Base-by-base conservation (phyloP, 1,139 yeast genomes). In the Geotrichum citri-aurantii region DNA sequence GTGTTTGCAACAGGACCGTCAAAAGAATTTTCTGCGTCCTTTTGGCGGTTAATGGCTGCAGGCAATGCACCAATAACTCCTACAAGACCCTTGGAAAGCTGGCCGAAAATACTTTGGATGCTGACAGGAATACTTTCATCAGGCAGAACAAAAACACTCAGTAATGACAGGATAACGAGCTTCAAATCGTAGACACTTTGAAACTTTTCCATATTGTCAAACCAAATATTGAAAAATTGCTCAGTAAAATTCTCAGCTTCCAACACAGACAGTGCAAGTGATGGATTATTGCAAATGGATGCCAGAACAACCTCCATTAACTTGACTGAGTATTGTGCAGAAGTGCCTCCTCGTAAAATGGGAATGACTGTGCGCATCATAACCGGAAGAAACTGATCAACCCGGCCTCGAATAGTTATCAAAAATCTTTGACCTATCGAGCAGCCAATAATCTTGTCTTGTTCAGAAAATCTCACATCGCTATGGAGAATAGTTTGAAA, bases 161-260 rank as follows among this genome's bases (percentile, higher is more conserved):
- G 71, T 42, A 87, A 70, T 0, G 95, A 95, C 64, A 92, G 72
- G 2, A 82, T 76, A 1, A 89, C 82, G 50, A 92, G 73, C 71
- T 91, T 91, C 71, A 90, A 79, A 72, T 92, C 98, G 66, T 81
- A 88, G 2, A 90, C 96, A 62, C 96, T 77, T n/a, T 79, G 77
- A 65, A 87, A 79, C 48, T 76, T 75, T 3, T 85, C 81, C 56
- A 84, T 75, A 46, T 71, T 77, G 54, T 79, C 75, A 65, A 88
- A 81, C 97, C 97, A 92, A 50, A 78, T 70, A 48, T 78, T 77
- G 67, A 92, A 82, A 67, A 90, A 84, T 3, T 73, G 66, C 24
- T 76, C 76, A 10, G 84, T 71, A 55, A 78, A 76, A 23, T 78
- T 74, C 17, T 71, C 68, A 55, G 79, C 77, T 62, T 80, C 78